Evolutionary conservation across 371 early-diverging fungal genomes (phyloP), one percentile per base, ranked within the genome.

Genomic region (Rhizopus sp.): DNA sequence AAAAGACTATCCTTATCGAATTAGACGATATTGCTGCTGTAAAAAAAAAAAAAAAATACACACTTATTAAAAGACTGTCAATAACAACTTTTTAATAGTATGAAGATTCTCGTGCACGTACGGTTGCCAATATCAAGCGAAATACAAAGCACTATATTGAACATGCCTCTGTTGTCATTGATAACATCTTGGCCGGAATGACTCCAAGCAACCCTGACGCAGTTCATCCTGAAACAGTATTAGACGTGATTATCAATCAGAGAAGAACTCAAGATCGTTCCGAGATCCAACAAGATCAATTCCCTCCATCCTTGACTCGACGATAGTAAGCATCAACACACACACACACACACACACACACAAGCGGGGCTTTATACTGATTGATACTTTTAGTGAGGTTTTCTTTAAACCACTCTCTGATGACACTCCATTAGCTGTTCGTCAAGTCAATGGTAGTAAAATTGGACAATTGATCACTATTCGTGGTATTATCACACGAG

Each of bases 401-500:
- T 86, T 79, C 63, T 88, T 97, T 63, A 90, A 87, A 57, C 92
- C 95, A n/a, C 80, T 88, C 30, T 63, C 76, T 15, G 70, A 68
- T 33, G 73, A 75, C 13, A 77, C 70, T 51, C 78, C 88, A 1
- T 63, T 86, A 32, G 88, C 97, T n/a, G 91, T 99, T 41, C 92
- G 99, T 60, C 87, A 94, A 53, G 75, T 98, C 47, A 89, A 89
- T 50, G 93, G 94, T 49, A 70, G 78, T 35, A 69, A 85, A 44
- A 81, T 99, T 51, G 99, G 99, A 50, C 84, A 87, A 32, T 73
- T 99, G 54, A 90, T 99, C 2, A 88, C 89, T 3, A 83, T 99
- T 33, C 87, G 93, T 50, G 99, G 99, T 40, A 95, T 99, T 53
- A 94, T 99, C 12, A 98, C 98, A 5, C 90, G 97, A 50, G 94